These are phyloP conservation scores for Cardamine chenopodiifolia DNA, from an alignment of 345 rosid species.

Conservation along the genomic window DNA sequence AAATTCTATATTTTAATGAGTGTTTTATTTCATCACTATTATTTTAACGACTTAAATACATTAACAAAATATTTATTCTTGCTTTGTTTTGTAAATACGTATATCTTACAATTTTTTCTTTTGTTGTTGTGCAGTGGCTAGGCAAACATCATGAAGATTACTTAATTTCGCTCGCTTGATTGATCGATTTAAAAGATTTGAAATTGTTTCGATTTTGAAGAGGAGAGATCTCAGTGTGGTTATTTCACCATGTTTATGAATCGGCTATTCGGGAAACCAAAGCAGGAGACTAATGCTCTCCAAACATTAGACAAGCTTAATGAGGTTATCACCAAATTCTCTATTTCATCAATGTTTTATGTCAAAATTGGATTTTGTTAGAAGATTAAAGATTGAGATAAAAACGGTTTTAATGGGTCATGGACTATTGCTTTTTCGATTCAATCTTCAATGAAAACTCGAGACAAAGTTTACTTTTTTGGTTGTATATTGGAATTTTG, in stretches of 20 bases:
- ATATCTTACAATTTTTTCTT: no score
- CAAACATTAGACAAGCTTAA: slow-evolving; percentile 74
- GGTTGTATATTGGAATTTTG: no score
- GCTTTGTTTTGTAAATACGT: no score
- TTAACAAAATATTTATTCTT: no score
- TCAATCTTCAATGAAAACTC: no score
- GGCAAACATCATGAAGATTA: no score
- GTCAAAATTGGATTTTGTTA: not conserved
- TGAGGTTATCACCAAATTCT: slow-evolving; percentile 47
- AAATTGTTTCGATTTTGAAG: slow-evolving; percentile 1
- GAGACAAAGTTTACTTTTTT: no score
- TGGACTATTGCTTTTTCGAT: not conserved
- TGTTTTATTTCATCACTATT: no score
- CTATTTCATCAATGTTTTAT: not conserved
- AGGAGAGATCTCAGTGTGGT: slow-evolving; percentile 15
- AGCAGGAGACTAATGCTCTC: slow-evolving; percentile 70
- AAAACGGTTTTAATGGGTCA: not conserved
- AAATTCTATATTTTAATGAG: no score
- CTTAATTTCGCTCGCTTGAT: not conserved
- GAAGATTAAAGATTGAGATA: not conserved
- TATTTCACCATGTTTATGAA: slow-evolving; percentile 59
- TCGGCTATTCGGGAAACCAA: slow-evolving; percentile 88
- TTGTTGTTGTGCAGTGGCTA: no score
- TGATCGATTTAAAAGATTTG: not conserved
- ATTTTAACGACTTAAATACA: no score